Conservation (phyloP, 2,329 filamentous ascomycete genomes). For the Botrytis galanthina region DNA sequence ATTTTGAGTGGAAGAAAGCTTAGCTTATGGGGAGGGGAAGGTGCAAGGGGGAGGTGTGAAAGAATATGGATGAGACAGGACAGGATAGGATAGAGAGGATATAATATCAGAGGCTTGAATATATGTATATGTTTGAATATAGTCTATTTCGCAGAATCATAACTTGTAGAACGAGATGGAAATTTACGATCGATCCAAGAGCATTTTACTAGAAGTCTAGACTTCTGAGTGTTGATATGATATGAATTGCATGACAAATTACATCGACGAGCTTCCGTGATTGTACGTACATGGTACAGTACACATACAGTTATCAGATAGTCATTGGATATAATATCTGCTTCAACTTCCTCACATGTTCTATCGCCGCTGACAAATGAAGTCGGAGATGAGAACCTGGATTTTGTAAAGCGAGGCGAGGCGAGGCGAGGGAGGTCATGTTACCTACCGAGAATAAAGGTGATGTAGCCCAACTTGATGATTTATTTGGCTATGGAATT, state of each 20-base stretch:
- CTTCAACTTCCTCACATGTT: neutral
- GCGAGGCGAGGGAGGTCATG: no score
- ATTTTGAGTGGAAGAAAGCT: constrained; percentile 7
- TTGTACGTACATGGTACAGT: no score
- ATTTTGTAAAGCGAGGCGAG: neutral
- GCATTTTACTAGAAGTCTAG: neutral
- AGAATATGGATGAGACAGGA: neutral
- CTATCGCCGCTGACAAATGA: neutral
- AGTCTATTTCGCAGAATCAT: no score
- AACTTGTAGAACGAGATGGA: neutral
- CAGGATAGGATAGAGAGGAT: neutral
- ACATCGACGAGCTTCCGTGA: no score
- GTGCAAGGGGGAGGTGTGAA: no score
- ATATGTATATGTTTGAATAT: no score
- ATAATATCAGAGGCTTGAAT: no score
- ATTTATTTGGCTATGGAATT: neutral
- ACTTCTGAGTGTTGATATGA: neutral
- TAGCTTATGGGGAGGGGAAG: neutral
- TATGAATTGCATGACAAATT: neutral
- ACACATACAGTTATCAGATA: neutral
- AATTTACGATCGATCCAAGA: neutral
- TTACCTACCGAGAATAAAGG: neutral
- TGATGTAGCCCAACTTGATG: neutral
- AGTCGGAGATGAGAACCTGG: neutral
- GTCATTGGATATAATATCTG: neutral